Conservation (phyloP, 495 filamentous ascomycete genomes). For the Pseudomonodictys pantanalensis region DNA sequence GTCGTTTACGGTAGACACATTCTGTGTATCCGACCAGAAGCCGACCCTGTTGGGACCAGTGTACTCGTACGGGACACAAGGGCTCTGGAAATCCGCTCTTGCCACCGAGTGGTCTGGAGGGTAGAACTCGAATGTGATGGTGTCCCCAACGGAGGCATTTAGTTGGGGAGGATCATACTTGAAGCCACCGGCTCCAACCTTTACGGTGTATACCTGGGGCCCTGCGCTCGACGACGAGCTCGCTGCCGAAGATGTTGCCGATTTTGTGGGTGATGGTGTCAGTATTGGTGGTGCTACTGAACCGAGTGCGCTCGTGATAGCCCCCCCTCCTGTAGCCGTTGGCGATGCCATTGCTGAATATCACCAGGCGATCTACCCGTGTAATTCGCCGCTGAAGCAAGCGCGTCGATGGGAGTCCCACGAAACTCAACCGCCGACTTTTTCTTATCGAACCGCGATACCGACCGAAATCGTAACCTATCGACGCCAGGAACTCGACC, state of each 20-base stretch:
- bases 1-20: constrained; percentile 38
- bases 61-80: constrained; percentile 60
- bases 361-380: background rate
- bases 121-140: constrained; percentile 55
- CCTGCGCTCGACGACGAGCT: background rate
- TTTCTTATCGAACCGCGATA: too few species aligned
- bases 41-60: constrained; percentile 42
- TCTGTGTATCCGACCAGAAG: constrained; percentile 49
- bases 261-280: background rate
- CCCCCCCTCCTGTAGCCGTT: background rate
- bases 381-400: background rate
- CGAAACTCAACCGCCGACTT: too few species aligned
- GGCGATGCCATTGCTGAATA: background rate
- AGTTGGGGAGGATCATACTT: background rate
- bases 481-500: too few species aligned
- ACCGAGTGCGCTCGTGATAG: too few species aligned
- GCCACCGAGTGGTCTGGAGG: constrained; percentile 59
- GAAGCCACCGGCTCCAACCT: background rate
- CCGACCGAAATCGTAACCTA: too few species aligned
- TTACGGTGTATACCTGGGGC: background rate
- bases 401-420: too few species aligned
- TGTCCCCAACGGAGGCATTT: constrained; percentile 36
- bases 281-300: background rate
- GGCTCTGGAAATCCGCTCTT: constrained; percentile 51
- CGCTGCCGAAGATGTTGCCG: background rate